These are phyloP conservation scores for Fereydounia khargensis DNA, from an alignment of 1,284 basidiomycete genomes.

Conservation along the genomic window DNA sequence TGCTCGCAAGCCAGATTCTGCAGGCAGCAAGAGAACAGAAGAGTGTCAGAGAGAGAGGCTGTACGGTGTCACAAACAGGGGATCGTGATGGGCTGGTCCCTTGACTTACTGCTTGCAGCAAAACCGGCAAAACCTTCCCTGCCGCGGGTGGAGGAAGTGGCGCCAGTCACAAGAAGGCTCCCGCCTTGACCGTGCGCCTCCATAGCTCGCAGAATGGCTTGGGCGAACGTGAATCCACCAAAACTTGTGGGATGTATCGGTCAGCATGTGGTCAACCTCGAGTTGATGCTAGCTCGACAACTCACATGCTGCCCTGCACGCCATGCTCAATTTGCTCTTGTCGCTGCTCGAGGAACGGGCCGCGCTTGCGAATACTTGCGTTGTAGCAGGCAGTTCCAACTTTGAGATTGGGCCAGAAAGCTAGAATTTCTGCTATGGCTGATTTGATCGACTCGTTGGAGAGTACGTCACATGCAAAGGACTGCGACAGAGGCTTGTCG, in stretches of 20 bases:
- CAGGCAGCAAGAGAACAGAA: neutral
- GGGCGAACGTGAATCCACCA: conserved; percentile 37
- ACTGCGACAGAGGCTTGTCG: conserved; percentile 5
- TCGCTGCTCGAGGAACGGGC: conserved; percentile 26
- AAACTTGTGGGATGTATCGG: too few species aligned
- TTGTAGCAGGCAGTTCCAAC: conserved; percentile 45
- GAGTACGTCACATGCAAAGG: conserved; percentile 42
- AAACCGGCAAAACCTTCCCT: conserved; percentile 43
- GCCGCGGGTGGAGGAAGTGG: conserved; percentile 33
- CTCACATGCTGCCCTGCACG: conserved; percentile 28
- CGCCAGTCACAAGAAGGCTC: conserved; percentile 39
- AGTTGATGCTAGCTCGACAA: too few species aligned
- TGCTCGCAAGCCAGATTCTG: conserved; percentile 26
- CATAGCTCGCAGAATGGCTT: conserved; percentile 21
- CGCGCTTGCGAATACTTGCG: conserved; percentile 31
- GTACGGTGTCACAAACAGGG: neutral
- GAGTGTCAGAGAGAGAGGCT: neutral
- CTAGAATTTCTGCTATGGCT: conserved; percentile 11
- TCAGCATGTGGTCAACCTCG: too few species aligned
- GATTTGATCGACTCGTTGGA: conserved; percentile 12
- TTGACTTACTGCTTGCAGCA: conserved; percentile 28
- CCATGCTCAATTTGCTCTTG: conserved; percentile 22
- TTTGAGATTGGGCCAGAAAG: conserved; percentile 21
- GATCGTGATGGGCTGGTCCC: too few species aligned
- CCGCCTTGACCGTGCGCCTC: conserved; percentile 21